Percentiles rank a stretch among this genome's conserved stretches.
Evolutionary conservation across 305 asterid genomes (phyloP).

Genomic region (Solanum hybrid): DNA sequence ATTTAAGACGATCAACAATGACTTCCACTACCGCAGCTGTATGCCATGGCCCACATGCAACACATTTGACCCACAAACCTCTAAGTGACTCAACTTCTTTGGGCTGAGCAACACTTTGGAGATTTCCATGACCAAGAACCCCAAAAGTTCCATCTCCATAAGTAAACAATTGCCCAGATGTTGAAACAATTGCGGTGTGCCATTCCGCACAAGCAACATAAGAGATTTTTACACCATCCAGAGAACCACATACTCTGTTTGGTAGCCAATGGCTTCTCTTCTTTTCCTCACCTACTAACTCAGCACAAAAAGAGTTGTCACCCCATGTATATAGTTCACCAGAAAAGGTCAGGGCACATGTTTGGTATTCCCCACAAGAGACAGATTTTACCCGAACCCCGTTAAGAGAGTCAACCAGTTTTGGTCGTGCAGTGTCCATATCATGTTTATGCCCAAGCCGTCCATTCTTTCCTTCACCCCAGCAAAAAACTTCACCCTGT

Average conservation of each 20-base stretch:
- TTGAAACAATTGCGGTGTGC: slow-evolving; percentile 38
- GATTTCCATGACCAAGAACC: slow-evolving; percentile 47
- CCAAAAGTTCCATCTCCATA: slow-evolving; percentile 50
- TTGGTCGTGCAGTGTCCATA: slow-evolving; percentile 26
- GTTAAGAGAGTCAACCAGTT: slow-evolving; percentile 27
- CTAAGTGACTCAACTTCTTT: slow-evolving; percentile 37
- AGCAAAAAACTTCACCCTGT: slow-evolving; percentile 43
- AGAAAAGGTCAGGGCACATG: slow-evolving; percentile 29
- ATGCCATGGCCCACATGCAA: slow-evolving; percentile 48
- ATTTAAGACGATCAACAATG: slow-evolving; percentile 14
- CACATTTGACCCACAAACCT: slow-evolving; percentile 24
- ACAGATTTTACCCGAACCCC: slow-evolving; percentile 22
- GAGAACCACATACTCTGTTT: slow-evolving; percentile 20
- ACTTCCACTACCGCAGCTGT: slow-evolving; percentile 42
- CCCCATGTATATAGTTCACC: slow-evolving; percentile 49
- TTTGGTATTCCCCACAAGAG: slow-evolving; percentile 36
- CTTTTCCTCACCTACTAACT: slow-evolving; percentile 11
- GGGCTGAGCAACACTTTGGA: slow-evolving; percentile 24
- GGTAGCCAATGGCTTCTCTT: slow-evolving; percentile 37
- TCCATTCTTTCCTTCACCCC: slow-evolving; percentile 48
- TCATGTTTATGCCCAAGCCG: slow-evolving; percentile 41
- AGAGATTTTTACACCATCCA: slow-evolving; percentile 24
- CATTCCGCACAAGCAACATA: slow-evolving; percentile 42
- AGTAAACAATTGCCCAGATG: slow-evolving; percentile 30
- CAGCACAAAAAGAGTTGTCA: slow-evolving; percentile 14